These are phyloP conservation scores for Coniochaeta sp. DNA, from an alignment of 2,329 filamentous ascomycete genomes.

Conservation along the genomic window DNA sequence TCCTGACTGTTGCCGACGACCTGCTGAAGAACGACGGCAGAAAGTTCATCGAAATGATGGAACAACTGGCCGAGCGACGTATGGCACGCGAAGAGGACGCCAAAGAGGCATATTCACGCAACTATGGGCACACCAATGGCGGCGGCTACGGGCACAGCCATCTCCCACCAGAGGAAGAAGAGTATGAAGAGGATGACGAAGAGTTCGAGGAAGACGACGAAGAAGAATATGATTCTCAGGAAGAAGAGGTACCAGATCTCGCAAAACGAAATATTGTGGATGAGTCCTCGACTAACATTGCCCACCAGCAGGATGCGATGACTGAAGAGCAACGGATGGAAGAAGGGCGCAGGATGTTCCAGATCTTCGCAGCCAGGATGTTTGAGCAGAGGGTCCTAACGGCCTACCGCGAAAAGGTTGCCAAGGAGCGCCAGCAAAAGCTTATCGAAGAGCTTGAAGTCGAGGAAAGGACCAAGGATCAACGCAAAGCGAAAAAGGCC, in stretches of 20 bases:
- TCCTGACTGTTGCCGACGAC: constrained; percentile 97
- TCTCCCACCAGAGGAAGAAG: constrained; percentile 68
- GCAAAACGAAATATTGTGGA: not conserved
- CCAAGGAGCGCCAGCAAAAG: constrained; percentile 82
- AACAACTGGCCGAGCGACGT: constrained; percentile 91
- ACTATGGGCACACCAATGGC: constrained; percentile 50
- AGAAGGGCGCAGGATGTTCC: constrained; percentile 96
- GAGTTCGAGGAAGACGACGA: constrained; percentile 41
- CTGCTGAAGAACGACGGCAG: constrained; percentile 97
- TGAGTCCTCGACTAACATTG: constrained; percentile 24
- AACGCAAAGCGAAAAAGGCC: constrained; percentile 86
- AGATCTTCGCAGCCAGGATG: constrained; percentile 96
- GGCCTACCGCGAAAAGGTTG: constrained; percentile 97
- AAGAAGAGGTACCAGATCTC: constrained; percentile 58
- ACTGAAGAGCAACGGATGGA: constrained; percentile 99
- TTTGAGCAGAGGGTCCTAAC: constrained; percentile 95
- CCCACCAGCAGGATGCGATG: constrained; percentile 73
- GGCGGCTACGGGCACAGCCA: constrained; percentile 57
- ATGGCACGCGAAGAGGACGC: constrained; percentile 96
- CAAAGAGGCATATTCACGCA: constrained; percentile 54
- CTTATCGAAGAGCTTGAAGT: constrained; percentile 87
- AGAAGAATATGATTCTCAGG: constrained; percentile 57
- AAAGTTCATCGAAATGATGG: constrained; percentile 99
- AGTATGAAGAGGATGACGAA: constrained; percentile 62
- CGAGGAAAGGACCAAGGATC: constrained; percentile 66